Percentiles rank a stretch among this genome's conserved stretches.
Evolutionary conservation across 2,329 filamentous ascomycete genomes (phyloP).

Genomic region (Phialemoniopsis sp.): DNA sequence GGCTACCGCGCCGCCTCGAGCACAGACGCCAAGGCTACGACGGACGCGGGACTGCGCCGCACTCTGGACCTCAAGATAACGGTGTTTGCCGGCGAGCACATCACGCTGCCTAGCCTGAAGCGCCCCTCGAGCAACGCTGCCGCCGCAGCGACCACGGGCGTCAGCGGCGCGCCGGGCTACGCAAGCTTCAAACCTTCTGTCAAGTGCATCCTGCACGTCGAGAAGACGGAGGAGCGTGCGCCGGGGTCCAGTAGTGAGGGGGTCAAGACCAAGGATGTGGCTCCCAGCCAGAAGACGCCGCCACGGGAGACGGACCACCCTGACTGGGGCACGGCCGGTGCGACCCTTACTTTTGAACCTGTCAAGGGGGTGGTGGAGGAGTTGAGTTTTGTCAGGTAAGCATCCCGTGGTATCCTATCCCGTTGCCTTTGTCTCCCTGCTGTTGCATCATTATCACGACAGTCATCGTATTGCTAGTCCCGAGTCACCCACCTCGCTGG

Average conservation of each 20-base stretch:
- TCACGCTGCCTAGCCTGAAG: slow-evolving; percentile 51
- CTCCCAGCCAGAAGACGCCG: slow-evolving; percentile 46
- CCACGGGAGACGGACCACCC: slow-evolving; percentile 56
- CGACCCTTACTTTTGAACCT: slow-evolving; percentile 54
- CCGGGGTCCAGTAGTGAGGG: slow-evolving; percentile 9
- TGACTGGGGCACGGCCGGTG: slow-evolving; percentile 51
- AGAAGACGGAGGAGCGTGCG: slow-evolving; percentile 47
- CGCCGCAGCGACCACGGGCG: not conserved
- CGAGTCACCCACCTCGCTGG: too few relatives aligned
- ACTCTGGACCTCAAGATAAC: slow-evolving; percentile 61
- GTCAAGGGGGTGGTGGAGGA: slow-evolving; percentile 60
- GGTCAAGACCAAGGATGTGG: slow-evolving; percentile 27
- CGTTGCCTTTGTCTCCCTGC: slow-evolving; percentile 1
- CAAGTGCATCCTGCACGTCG: slow-evolving; percentile 77
- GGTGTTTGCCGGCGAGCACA: slow-evolving; percentile 71
- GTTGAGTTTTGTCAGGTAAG: slow-evolving; percentile 71
- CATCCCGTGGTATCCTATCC: too few relatives aligned
- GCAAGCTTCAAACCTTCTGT: slow-evolving; percentile 67
- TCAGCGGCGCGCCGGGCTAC: slow-evolving; percentile 38
- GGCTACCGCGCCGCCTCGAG: slow-evolving; percentile 57
- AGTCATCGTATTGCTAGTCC: too few relatives aligned
- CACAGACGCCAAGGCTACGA: slow-evolving; percentile 35
- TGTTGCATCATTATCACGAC: too few relatives aligned
- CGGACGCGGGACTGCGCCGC: slow-evolving; percentile 41
- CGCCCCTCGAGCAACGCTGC: slow-evolving; percentile 19